phyloP scores from a whole-genome alignment of 441 rosid genomes.

The Populus tomentosa region DNA sequence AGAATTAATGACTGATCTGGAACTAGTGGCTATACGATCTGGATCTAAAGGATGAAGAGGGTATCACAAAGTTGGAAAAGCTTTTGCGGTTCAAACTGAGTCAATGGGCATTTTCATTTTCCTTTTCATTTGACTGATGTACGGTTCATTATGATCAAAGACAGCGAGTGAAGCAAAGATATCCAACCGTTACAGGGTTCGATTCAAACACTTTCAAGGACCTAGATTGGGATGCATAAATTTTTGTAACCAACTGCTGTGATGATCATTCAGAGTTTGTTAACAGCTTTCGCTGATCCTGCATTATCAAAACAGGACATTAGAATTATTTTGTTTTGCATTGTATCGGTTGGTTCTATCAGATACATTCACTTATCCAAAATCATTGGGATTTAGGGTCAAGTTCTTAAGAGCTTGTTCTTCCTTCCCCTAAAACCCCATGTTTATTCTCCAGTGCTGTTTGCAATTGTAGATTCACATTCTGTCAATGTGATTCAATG shows the following conservation, averaged over 20 bases:
- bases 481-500: too few species aligned
- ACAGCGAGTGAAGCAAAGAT: background rate
- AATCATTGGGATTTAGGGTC: too few species aligned
- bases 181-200: background rate
- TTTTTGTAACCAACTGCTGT: background rate
- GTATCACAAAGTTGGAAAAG: background rate
- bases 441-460: too few species aligned
- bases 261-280: background rate
- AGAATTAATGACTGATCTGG: conserved; percentile 27
- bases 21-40: background rate
- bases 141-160: conserved; percentile 1
- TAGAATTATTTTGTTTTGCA: too few species aligned
- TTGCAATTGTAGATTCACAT: too few species aligned
- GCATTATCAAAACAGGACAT: too few species aligned
- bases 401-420: too few species aligned
- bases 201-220: background rate
- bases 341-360: too few species aligned
- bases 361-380: too few species aligned
- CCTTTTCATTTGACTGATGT: background rate
- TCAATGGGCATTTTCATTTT: background rate
- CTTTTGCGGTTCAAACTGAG: background rate
- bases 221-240: too few species aligned
- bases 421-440: too few species aligned
- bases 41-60: background rate
- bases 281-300: too few species aligned